Base-by-base conservation (phyloP, 768 basidiomycete species). In the Termitomyces sp. region DNA sequence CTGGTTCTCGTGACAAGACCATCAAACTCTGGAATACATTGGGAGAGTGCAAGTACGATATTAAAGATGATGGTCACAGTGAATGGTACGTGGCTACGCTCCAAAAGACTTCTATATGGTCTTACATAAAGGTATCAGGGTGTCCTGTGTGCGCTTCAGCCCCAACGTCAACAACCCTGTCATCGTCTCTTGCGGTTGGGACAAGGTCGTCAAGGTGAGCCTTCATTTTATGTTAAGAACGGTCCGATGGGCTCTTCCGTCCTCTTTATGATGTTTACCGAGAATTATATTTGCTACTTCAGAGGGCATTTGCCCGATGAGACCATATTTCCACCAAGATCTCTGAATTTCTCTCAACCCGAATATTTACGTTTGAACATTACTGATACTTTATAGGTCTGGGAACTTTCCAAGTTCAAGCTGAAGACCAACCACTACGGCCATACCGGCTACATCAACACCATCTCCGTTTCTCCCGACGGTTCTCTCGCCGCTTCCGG, bases 21-120 rank as follows among this genome's bases (percentile, higher is more conserved):
- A 99, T 99, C 83, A 99, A 98, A 76, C 91, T 99, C 69, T 99
- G 97, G 97, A 99, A 99, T 81, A 99, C 97, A 60, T 87, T 99
- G 63, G 97, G 97, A 69, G 97, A 99, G 77, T 99, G 97, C 83
- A 99, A 99, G 76, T 98, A 94, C 73, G 92, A 98, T 73, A 99
- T 99, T 76, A 92, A 93, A 78, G 96, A 99, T 65, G 97, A 98
- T 66, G 94, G 96, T 60, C 97, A 99, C 81, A 79, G 86, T 59
- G 97, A 98, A 79, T 99, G 97, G 96, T 81, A 58, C 51, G 76
- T 71, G 18, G 2, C 13, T 8, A 29, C 12, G 43, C 7, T 76
- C 59, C 48, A 71, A 64, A 9, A n/a, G 4, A 37, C 53, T 47
- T 14, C 20, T 31, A 14, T 16, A 14, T n/a, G 58, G 16, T n/a